Evolutionary conservation across 176 grass and related monocot genomes (phyloP).

Genomic region (Phoenix roebelenii): DNA sequence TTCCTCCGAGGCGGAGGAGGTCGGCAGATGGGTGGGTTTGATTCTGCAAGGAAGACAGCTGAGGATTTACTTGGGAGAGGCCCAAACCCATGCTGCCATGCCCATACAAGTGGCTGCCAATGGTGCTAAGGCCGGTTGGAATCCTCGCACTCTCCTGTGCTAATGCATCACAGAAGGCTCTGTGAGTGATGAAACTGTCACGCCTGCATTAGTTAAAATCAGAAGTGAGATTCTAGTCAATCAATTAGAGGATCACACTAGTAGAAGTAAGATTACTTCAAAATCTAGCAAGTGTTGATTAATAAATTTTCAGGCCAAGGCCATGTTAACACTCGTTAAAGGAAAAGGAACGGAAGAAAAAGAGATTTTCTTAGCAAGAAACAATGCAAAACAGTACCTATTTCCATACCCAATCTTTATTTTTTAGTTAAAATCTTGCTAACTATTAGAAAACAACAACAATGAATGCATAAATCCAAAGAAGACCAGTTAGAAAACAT

Average conservation of each 20-base stretch:
- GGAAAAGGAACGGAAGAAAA: too few relatives aligned
- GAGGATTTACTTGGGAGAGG: conserved; percentile 24
- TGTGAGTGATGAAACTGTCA: conserved; percentile 98
- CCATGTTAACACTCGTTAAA: too few relatives aligned
- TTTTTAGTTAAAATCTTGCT: too few relatives aligned
- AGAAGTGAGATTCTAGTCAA: neutral
- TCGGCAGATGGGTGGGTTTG: conserved; percentile 22
- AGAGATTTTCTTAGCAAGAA: too few relatives aligned
- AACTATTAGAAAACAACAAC: too few relatives aligned
- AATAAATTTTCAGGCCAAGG: too few relatives aligned
- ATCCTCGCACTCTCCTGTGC: conserved; percentile 77
- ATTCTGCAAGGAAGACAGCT: conserved; percentile 37
- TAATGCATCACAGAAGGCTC: conserved; percentile 92
- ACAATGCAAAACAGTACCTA: too few relatives aligned
- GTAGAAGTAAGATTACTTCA: neutral
- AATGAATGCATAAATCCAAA: too few relatives aligned
- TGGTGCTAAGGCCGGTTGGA: conserved; percentile 13
- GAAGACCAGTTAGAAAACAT: too few relatives aligned
- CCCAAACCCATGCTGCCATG: conserved; percentile 43
- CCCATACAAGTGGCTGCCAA: conserved; percentile 46
- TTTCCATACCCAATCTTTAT: too few relatives aligned
- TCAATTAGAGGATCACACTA: neutral
- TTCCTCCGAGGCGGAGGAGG: conserved; percentile 32
- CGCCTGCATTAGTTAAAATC: conserved; percentile 41
- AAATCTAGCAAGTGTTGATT: too few relatives aligned